Base-by-base conservation (phyloP, 495 filamentous ascomycete species). In the Penicillium riverlandense region DNA sequence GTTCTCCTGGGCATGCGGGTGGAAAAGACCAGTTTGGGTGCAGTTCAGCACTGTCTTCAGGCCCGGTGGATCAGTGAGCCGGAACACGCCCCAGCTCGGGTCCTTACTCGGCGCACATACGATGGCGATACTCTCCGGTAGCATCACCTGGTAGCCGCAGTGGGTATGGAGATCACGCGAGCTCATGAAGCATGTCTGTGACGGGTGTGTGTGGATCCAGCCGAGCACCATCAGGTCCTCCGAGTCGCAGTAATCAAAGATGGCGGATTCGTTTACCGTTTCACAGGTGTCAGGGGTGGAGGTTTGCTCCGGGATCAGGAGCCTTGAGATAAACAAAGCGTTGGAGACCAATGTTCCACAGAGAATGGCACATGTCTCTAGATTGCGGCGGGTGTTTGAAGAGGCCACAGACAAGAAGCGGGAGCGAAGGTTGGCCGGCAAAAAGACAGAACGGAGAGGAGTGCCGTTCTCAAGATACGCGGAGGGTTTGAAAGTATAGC, bases 121-220 rank as follows among this genome's bases (percentile, higher is more conserved):
- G 50, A 98, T 94, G 7, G 94, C 92, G 55, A 98, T 91, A 56
- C 85, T 90, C 70, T 98, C 92, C 11, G 86, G 80, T 59, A 97
- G 74, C 88, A 92, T 94, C 22, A 88, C 77, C 62, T 98, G 92
- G 61, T 96, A 97, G 13, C 88, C 88, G 29, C 77, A 76, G 54
- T 96, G 92, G 0, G 94, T 98, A 53, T 98, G 92, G 48, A 96
- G 55, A 58, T 98, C 92, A 30, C 90, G 75, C 29, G 84, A 90
- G 65, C 88, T 95, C 88, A 98, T 92, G 60, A 98, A 98, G 61
- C 92, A 98, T 1, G 88, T 95, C 68, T 98, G 94, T 0, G 83
- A 86, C 0, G 92, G 92, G 59, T 98, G 92, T 0, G 92, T 98
- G 60, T 98, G 92, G 44, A 98, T 98, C 92, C 92, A 98, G 42